Conservation (phyloP, 805 yeast genomes). For the Candida montana region DNA sequence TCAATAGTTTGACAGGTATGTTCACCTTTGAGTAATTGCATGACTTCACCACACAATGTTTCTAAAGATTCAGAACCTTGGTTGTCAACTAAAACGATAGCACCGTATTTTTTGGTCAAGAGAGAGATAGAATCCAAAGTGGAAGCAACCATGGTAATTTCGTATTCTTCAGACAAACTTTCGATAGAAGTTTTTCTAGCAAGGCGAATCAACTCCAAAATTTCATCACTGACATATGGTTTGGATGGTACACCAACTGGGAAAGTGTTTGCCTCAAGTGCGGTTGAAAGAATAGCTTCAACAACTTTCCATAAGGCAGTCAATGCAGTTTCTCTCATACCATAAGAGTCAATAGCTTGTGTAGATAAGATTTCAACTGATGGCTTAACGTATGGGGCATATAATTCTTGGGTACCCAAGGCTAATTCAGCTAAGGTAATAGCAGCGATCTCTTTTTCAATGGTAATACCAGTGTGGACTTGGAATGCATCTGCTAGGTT, state of each 20-base stretch:
- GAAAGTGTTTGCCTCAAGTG: slow-evolving; percentile 42
- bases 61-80: slow-evolving; percentile 58
- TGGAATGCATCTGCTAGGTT: slow-evolving; percentile 67
- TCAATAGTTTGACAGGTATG: slow-evolving; percentile 82
- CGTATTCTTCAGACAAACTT: slow-evolving; percentile 73
- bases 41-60: slow-evolving; percentile 61
- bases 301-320: slow-evolving; percentile 78
- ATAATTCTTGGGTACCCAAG: slow-evolving; percentile 74
- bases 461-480: slow-evolving; percentile 91
- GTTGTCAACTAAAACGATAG: slow-evolving; percentile 58
- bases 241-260: slow-evolving; percentile 62
- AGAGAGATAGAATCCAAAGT: slow-evolving; percentile 71
- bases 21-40: slow-evolving; percentile 70
- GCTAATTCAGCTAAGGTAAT: slow-evolving; percentile 88
- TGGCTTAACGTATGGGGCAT: slow-evolving; percentile 71
- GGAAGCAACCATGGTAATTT: slow-evolving; percentile 72
- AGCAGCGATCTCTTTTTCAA: slow-evolving; percentile 93
- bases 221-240: slow-evolving; percentile 53
- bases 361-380: slow-evolving; percentile 58
- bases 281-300: slow-evolving; percentile 57
- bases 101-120: slow-evolving; percentile 64
- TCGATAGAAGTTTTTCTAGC: slow-evolving; percentile 64
- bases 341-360: slow-evolving; percentile 81
- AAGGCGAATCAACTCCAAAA: slow-evolving; percentile 53
- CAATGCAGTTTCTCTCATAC: slow-evolving; percentile 84